Base-by-base conservation (phyloP, 805 yeast species). In the Kluyveromyces aestuarii region DNA sequence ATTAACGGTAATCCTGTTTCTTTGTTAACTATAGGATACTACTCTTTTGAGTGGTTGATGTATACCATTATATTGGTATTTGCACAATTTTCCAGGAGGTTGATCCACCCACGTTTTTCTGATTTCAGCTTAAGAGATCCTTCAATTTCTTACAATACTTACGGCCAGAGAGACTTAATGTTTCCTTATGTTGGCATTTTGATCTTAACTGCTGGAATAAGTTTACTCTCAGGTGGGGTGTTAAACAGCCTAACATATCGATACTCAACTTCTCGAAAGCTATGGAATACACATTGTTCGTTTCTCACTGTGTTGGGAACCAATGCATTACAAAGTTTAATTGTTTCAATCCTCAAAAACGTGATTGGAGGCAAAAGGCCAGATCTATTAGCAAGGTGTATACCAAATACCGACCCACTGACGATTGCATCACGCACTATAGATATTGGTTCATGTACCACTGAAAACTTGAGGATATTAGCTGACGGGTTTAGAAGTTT, bases 401-500 rank as follows among this genome's bases (percentile, higher is more conserved):
- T 14, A 14, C 50, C 50, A 8, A 43, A 40, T 13, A 19, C 6
- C 7, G 27, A 40, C 6, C 16, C 30, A 2, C 30, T 41, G n/a
- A 40, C 37, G 8, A 19, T 38, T 9, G 37, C 40, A 25, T 19
- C 17, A 13, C 36, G 13, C 2, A 43, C 35, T n/a, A 47, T 46
- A 6, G 50, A 48, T n/a, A 47, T 48, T 17, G 19, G 46, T 8
- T 19, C 44, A 1, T 48, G 50, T 37, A 37, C 39, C 13, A 40
- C 44, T 13, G 43, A 25, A 9, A 30, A 40, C 6, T 40, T 42
- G 21, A 16, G 45, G 13, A 21, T 36, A 6, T 37, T 48, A 16
- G 41, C 40, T 11, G 46, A 45, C 25, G 50, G 50, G 4, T 48
- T 48, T 18, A 42, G 47, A 36, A 45, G 48, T 14, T 48, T 44